Conservation (phyloP, 2,329 filamentous ascomycete species). For the Nakataea oryzae region DNA sequence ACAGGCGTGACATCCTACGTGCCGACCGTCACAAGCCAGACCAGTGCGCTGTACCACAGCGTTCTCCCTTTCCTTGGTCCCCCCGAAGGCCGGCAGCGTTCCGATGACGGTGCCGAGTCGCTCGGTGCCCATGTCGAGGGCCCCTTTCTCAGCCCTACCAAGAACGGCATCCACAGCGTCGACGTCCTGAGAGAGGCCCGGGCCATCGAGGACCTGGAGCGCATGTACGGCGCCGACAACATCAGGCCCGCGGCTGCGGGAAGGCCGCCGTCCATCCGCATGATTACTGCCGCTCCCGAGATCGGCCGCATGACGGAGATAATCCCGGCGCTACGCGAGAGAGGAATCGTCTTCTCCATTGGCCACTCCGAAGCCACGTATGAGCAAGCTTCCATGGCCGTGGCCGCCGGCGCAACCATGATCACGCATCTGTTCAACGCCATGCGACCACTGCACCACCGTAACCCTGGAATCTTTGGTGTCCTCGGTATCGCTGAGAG, state of each 20-base stretch:
- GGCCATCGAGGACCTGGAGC: slow-evolving; percentile 53
- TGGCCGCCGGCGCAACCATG: slow-evolving; percentile 72
- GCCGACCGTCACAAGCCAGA: slow-evolving; percentile 76
- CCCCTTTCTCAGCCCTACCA: slow-evolving; percentile 71
- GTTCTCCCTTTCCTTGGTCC: slow-evolving; percentile 71
- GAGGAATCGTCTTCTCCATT: slow-evolving; percentile 66
- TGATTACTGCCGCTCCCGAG: slow-evolving; percentile 84
- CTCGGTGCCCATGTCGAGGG: slow-evolving; percentile 88
- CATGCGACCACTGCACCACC: slow-evolving; percentile 83
- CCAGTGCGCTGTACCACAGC: slow-evolving; percentile 70
- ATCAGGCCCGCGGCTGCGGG: slow-evolving; percentile 31
- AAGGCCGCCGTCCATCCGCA: slow-evolving; percentile 46
- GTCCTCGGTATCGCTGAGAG: slow-evolving; percentile 60
- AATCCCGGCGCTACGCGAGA: slow-evolving; percentile 55
- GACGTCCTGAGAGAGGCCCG: slow-evolving; percentile 58
- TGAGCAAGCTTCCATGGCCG: slow-evolving; percentile 63
- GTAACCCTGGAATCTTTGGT: slow-evolving; percentile 84
- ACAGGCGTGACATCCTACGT: slow-evolving; percentile 85
- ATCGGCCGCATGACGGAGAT: slow-evolving; percentile 56
- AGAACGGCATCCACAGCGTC: slow-evolving; percentile 77
- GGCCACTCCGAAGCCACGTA: slow-evolving; percentile 85
- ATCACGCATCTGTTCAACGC: slow-evolving; percentile 92
- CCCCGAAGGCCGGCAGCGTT: slow-evolving; percentile 46
- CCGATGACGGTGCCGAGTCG: slow-evolving; percentile 69
- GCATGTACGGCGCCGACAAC: slow-evolving; percentile 65